These are phyloP conservation scores for Barnettozyma sucrosica DNA, from an alignment of 805 yeast genomes.

Conservation along the genomic window DNA sequence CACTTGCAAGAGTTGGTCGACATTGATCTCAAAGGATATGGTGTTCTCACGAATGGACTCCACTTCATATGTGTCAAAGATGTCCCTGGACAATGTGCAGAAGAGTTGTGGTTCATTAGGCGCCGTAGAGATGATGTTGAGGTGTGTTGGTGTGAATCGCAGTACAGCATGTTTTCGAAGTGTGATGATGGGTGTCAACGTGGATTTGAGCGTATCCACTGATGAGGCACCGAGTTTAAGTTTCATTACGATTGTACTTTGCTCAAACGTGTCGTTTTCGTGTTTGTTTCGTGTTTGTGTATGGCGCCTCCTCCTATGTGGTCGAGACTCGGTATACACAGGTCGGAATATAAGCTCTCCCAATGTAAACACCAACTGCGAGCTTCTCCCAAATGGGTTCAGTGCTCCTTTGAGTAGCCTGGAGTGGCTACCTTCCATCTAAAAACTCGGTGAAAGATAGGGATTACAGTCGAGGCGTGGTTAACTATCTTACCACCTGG, in stretches of 20 bases:
- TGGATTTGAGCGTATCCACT: slow-evolving; percentile 30
- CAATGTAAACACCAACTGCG: no score
- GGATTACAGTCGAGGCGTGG: no score
- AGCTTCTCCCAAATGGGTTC: no score
- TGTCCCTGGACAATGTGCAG: slow-evolving; percentile 45
- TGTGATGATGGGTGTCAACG: slow-evolving; percentile 44
- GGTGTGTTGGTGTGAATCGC: slow-evolving; percentile 44
- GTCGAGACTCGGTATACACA: no score
- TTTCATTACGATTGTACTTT: slow-evolving; percentile 21
- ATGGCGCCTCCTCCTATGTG: no score
- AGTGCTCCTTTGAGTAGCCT: no score
- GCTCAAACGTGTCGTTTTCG: background rate
- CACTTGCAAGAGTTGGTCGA: slow-evolving; percentile 55
- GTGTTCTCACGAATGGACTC: slow-evolving; percentile 47
- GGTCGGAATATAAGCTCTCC: no score
- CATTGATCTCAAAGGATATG: slow-evolving; percentile 55
- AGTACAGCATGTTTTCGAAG: slow-evolving; percentile 52
- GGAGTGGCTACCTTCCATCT: no score
- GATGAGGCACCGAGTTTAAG: slow-evolving; percentile 26
- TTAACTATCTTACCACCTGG: no score
- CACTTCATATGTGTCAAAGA: slow-evolving; percentile 27
- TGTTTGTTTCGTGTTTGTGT: background rate
- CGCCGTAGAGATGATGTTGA: slow-evolving; percentile 47
- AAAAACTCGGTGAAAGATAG: no score
- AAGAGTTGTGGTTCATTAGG: slow-evolving; percentile 61